phyloP scores from a whole-genome alignment of 83 land plant genomes.

The Larix sibirica region DNA sequence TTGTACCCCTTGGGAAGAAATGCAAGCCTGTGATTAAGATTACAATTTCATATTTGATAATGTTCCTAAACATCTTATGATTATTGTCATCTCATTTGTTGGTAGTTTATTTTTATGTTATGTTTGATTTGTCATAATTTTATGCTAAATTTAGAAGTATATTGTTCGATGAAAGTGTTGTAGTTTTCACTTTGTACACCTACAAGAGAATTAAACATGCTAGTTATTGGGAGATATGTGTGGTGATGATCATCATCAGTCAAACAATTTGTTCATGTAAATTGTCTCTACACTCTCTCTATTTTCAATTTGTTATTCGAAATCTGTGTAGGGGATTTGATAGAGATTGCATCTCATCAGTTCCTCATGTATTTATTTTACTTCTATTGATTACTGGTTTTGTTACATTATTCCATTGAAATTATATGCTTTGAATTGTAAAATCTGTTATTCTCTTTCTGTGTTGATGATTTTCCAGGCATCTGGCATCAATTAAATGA shows the following conservation, averaged over 20 bases:
- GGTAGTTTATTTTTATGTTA: conserved; percentile 12
- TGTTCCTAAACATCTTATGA: conserved; percentile 2
- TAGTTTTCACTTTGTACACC: background rate
- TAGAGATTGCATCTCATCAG: no score
- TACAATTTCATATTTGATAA: background rate
- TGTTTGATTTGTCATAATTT: background rate
- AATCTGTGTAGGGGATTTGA: no score
- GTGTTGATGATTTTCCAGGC: no score
- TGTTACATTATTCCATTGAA: no score
- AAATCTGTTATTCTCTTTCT: no score
- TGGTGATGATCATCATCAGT: background rate
- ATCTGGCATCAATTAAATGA: no score
- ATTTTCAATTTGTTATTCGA: background rate
- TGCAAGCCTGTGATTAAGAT: conserved; percentile 8
- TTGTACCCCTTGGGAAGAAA: conserved; percentile 3
- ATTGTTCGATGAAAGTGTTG: background rate
- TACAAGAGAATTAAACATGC: background rate
- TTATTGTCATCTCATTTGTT: conserved; percentile 1
- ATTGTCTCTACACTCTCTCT: conserved; percentile 3
- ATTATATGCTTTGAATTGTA: no score
- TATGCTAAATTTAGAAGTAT: background rate
- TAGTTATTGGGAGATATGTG: background rate
- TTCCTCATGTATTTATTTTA: no score
- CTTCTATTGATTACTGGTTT: no score
- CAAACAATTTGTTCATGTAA: conserved; percentile 2